Evolutionary conservation across 2,329 filamentous ascomycete species (phyloP), one percentile per base, ranked within the genome.

Genomic region (Akanthomyces uredinophilus): DNA sequence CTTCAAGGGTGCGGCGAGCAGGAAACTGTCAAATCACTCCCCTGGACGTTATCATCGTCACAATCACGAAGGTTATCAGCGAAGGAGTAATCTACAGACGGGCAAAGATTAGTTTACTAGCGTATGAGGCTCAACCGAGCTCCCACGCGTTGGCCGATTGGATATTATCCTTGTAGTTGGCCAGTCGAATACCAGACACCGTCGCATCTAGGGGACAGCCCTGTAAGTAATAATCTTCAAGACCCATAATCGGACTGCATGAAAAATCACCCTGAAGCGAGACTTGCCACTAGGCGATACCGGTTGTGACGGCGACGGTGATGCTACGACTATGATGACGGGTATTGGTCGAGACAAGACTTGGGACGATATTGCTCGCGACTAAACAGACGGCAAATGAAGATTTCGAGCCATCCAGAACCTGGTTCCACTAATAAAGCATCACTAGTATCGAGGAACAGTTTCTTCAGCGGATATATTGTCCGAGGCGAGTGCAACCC

Each of bases 391-490:
- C 46, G 24, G 24, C 24, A 51, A n/a, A 35, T 35, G 27, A 8
- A 35, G 8, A 24, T 24, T 8, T 13, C 14, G 14, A 55, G 16
- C 20, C 43, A 37, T 16, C 16, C 43, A 55, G 11, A 16, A 16
- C 22, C 39, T 14, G 3, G 18, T 44, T 44, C 39, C 37, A 43
- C 24, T 16, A 5, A 29, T 16, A 5, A 29, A 8, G 3, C 6
- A 43, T 52, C 37, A 11, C 6, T 55, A 32, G 39, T 18, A 39
- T 32, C 27, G 37, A 43, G 24, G 22, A 8, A 10, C 37, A 55
- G 37, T 32, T 55, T 55, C 52, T 44, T 32, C 52, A 55, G 24
- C 37, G 52, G 24, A 55, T 27, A 29, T 43, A 55, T 55, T 55
- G 37, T 20, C 52, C 51, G 51, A 43, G 18, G 39, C 24, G 13